Conservation (phyloP, 164 flowering plant genomes). For the Stephania yunnanensis region DNA sequence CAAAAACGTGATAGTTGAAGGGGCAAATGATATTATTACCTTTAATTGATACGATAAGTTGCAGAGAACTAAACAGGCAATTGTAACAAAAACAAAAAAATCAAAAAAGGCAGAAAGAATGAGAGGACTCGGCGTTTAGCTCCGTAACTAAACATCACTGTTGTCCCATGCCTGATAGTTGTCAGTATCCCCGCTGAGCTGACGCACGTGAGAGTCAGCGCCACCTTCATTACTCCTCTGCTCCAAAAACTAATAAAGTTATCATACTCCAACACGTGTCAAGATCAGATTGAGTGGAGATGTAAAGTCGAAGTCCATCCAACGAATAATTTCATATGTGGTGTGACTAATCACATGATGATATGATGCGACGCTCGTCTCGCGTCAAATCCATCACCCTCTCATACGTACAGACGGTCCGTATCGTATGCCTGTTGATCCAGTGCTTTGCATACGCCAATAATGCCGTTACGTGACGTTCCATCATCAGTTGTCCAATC, state of each 20-base stretch:
- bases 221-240: neutral
- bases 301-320: no score
- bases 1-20: no score
- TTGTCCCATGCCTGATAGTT: neutral
- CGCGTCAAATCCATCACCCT: neutral
- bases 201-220: slow-evolving; percentile 7
- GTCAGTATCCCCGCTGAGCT: neutral
- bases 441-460: neutral
- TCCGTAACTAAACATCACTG: neutral
- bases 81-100: no score
- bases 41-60: no score
- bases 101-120: slow-evolving; percentile 5
- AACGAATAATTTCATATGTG: neutral
- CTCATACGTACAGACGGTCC: neutral
- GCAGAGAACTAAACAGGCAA: no score
- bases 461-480: neutral
- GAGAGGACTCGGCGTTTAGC: slow-evolving; percentile 1
- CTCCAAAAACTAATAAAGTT: neutral
- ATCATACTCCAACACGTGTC: neutral
- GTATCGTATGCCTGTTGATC: neutral
- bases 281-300: neutral
- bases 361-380: neutral
- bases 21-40: no score
- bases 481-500: neutral
- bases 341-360: slow-evolving; percentile 7